Base-by-base conservation (phyloP, 441 rosid species). In the Omphalea diandra region DNA sequence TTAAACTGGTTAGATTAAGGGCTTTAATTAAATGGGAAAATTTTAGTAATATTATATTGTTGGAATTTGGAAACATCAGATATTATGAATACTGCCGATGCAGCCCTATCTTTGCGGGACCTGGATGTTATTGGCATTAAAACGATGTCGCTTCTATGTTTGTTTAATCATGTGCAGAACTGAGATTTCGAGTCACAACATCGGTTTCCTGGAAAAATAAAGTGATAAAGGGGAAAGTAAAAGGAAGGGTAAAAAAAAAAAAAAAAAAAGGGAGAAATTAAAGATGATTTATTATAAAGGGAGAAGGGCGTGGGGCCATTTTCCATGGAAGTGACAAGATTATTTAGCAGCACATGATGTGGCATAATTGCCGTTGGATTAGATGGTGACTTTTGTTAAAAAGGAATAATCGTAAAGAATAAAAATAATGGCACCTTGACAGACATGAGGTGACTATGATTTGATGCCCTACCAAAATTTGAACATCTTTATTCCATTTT, bases 341-440 rank as follows among this genome's bases (percentile, higher is more conserved):
- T 8, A 49, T 27, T 10, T 20, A 4, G 14, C 24, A 52, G n/a
- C 68, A 55, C 55, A 46, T 59, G 40, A 44, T 54, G 47, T 4
- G 26, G 43, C 56, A 66, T 60, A 54, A 69, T 14, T 35, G 38
- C 54, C 79, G 71, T 58, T 65, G 59, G 72, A 75, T 71, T 44
- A 52, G 32, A 47, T 14, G 66, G 61, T n/a, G 75, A 4, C 17
- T 12, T 50, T n/a, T 2, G 5, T 6, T n/a, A 0, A 7, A 0
- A 2, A n/a, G 7, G 32, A 38, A 33, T 12, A n/a, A n/a, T n/a
- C n/a, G n/a, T n/a, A n/a, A 17, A 46, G 15, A 18, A 14, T 2
- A 46, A 46, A 46, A 0, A 15, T 2, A 14, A 46, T 9, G 15
- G n/a, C 18, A 12, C 4, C 52, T 46, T 46, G 7, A 14, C 52